Evolutionary conservation across 148 eudicot genomes (phyloP).

Genomic region (Chenopodium album): DNA sequence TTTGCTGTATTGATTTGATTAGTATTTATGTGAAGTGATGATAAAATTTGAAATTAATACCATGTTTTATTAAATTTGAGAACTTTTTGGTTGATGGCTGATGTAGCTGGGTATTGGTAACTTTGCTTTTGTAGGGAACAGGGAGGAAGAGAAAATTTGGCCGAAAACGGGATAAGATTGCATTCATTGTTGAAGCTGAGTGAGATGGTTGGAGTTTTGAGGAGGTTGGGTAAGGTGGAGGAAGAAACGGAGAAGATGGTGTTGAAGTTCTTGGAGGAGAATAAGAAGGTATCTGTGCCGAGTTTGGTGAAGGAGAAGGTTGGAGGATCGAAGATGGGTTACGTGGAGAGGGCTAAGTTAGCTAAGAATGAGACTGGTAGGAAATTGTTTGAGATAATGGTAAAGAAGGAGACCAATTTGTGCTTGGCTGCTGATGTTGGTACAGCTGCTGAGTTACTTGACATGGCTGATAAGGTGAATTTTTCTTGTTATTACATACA

Average conservation of each 20-base stretch:
- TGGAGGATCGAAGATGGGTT: slow-evolving; percentile 45
- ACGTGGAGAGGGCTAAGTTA: slow-evolving; percentile 65
- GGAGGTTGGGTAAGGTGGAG: slow-evolving; percentile 68
- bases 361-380: slow-evolving; percentile 71
- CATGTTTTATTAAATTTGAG: background rate
- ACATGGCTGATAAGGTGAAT: slow-evolving; percentile 75
- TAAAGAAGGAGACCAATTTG: slow-evolving; percentile 72
- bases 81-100: background rate
- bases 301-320: slow-evolving; percentile 25
- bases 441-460: slow-evolving; percentile 84
- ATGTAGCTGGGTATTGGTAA: slow-evolving; percentile 3
- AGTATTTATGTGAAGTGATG: background rate
- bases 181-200: slow-evolving; percentile 74
- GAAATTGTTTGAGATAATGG: slow-evolving; percentile 83
- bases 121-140: slow-evolving; percentile 52
- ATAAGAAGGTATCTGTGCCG: slow-evolving; percentile 59
- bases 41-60: background rate
- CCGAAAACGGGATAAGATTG: slow-evolving; percentile 63
- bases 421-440: slow-evolving; percentile 94
- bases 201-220: slow-evolving; percentile 83
- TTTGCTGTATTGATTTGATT: background rate
- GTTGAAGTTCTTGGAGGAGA: slow-evolving; percentile 67
- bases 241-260: slow-evolving; percentile 75
- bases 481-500: background rate
- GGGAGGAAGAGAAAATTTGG: slow-evolving; percentile 83